phyloP scores from a whole-genome alignment of 2,329 filamentous ascomycete species.

The Xylaria arbuscula region DNA sequence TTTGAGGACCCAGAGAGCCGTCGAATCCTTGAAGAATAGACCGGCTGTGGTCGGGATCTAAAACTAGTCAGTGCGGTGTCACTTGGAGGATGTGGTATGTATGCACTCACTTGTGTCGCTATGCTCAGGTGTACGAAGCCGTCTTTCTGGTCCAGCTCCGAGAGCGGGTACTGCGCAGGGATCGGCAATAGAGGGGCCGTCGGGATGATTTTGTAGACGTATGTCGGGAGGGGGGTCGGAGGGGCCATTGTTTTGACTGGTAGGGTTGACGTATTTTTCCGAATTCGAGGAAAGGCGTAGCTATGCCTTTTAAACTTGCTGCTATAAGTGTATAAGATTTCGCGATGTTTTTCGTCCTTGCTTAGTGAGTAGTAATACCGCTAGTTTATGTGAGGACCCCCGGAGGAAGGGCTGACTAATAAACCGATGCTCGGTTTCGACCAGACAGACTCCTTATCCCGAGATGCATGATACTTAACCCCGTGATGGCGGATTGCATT shows the following conservation, averaged over 20 bases:
- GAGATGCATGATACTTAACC: not conserved
- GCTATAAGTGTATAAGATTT: not conserved
- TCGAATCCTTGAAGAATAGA: constrained; percentile 47
- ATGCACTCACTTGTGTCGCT: constrained; percentile 59
- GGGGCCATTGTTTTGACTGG: constrained; percentile 39
- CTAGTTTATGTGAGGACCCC: not conserved
- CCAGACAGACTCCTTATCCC: not conserved
- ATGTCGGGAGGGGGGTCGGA: constrained; percentile 53
- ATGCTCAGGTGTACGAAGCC: constrained; percentile 72
- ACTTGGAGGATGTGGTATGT: not conserved
- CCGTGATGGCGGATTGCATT: not conserved
- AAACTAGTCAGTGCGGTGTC: not conserved
- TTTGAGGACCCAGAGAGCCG: constrained; percentile 54
- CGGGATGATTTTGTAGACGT: constrained; percentile 71
- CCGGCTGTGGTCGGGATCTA: constrained; percentile 49
- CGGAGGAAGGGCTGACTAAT: constrained; percentile 25
- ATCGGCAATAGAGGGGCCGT: constrained; percentile 63
- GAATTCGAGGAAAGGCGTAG: not conserved
- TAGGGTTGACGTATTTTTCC: not conserved
- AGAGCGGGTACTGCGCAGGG: constrained; percentile 66
- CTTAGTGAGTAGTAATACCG: not conserved
- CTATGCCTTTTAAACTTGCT: not conserved
- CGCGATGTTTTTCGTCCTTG: not conserved
- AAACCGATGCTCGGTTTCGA: constrained; percentile 4
- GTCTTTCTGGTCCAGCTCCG: constrained; percentile 68